phyloP scores from a whole-genome alignment of 176 grass and related monocot genomes.

The Areca catechu region DNA sequence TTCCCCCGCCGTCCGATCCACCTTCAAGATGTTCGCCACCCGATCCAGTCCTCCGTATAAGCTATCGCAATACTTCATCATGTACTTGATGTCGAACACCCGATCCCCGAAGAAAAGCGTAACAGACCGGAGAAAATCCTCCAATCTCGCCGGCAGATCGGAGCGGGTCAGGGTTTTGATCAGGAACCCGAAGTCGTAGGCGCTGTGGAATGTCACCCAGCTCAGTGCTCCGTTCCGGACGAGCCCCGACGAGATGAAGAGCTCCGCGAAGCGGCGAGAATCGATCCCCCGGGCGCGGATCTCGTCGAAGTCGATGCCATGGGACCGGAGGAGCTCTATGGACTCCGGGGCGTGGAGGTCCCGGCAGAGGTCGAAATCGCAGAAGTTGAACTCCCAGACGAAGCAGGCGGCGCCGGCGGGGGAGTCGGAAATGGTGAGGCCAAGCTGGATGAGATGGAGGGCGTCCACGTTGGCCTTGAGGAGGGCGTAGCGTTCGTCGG shows the following conservation, averaged over 20 bases:
- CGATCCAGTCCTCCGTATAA: not conserved
- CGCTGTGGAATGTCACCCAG: not conserved
- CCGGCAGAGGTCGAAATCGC: not conserved
- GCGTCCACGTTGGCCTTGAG: constrained; percentile 6
- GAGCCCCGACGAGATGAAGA: not conserved
- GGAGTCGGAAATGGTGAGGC: constrained; percentile 5
- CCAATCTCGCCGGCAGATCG: not conserved
- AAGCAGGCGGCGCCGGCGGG: not conserved
- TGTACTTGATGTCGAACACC: not conserved
- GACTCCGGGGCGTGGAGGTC: not conserved
- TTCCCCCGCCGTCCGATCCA: not conserved
- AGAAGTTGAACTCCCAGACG: constrained; percentile 10
- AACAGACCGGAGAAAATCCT: not conserved
- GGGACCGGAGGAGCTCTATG: not conserved
- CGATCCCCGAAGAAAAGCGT: not conserved
- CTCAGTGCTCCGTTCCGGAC: not conserved
- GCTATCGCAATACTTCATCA: not conserved
- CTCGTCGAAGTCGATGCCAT: not conserved
- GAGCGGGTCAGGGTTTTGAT: not conserved
- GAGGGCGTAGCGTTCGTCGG: not conserved
- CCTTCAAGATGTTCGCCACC: not conserved
- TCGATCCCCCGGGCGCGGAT: not conserved
- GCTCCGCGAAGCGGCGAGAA: not conserved
- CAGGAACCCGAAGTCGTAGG: not conserved
- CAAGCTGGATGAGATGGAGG: not conserved